phyloP scores from a whole-genome alignment of 2,329 filamentous ascomycete species.

The Curvularia sp. region DNA sequence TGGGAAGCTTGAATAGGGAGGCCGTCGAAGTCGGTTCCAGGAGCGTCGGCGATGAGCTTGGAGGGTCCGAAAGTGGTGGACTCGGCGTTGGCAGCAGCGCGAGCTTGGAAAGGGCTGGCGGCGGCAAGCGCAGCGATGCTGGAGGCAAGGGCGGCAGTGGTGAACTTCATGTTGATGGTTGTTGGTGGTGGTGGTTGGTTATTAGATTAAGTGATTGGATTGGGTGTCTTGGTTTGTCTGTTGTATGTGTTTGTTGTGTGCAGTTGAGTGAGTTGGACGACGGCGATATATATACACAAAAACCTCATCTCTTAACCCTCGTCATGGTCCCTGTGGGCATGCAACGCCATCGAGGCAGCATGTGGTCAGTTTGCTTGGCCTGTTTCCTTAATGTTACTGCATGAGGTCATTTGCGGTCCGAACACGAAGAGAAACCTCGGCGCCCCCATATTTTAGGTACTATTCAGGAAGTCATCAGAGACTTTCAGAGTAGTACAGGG shows the following conservation, averaged over 20 bases:
- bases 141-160: neutral
- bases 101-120: constrained; percentile 16
- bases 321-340: neutral
- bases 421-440: constrained; percentile 23
- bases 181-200: constrained; percentile 27
- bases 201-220: constrained; percentile 10
- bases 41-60: constrained; percentile 57
- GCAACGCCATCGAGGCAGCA: constrained; percentile 3
- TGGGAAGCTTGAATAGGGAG: constrained; percentile 54
- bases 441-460: constrained; percentile 20
- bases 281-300: constrained; percentile 24
- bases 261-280: constrained; percentile 12
- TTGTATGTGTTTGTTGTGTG: neutral
- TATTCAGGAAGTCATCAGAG: constrained; percentile 7
- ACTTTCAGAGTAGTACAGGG: constrained; percentile 1
- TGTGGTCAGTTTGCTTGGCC: constrained; percentile 24
- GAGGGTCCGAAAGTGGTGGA: constrained; percentile 55
- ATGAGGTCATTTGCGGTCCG: constrained; percentile 28
- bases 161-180: constrained; percentile 17
- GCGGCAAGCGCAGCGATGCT: constrained; percentile 3
- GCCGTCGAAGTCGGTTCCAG: constrained; percentile 58
- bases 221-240: constrained; percentile 1
- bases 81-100: constrained; percentile 19
- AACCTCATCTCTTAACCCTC: constrained; percentile 6
- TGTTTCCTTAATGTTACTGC: constrained; percentile 19